Conservation (phyloP, 78 protist genomes). For the Abeoforma whisleri region DNA sequence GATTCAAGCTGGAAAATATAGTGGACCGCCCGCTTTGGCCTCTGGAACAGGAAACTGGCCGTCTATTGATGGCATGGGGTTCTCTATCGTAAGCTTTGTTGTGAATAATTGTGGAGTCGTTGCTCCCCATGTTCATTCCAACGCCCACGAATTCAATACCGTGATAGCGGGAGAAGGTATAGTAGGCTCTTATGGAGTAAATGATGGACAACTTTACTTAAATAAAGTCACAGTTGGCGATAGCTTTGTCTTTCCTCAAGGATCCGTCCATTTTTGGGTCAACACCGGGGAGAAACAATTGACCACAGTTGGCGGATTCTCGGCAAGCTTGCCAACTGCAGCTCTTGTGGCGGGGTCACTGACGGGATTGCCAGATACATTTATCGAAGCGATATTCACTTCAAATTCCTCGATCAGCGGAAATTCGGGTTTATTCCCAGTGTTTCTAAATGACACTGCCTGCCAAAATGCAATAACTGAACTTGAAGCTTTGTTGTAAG, state of each 20-base stretch:
- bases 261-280: constrained; percentile 24
- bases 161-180: constrained; percentile 19
- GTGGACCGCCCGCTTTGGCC: background rate
- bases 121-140: constrained; percentile 26
- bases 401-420: too few relatives aligned
- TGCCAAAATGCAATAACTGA: too few relatives aligned
- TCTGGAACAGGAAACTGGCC: background rate
- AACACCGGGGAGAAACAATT: constrained; percentile 1
- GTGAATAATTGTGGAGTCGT: constrained; percentile 5
- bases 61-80: background rate
- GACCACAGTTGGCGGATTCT: constrained; percentile 8
- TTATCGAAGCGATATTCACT: too few relatives aligned
- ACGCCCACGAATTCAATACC: constrained; percentile 14
- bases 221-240: constrained; percentile 23
- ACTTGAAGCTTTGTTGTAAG: too few relatives aligned
- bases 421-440: too few relatives aligned
- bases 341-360: constrained; percentile 2
- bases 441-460: too few relatives aligned
- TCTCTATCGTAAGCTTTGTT: background rate
- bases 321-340: constrained; percentile 20
- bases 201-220: background rate
- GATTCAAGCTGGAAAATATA: background rate
- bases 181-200: constrained; percentile 19
- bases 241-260: background rate
- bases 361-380: too few relatives aligned